Base-by-base conservation (phyloP, 495 filamentous ascomycete species). In the Aspergillus ellipticus region DNA sequence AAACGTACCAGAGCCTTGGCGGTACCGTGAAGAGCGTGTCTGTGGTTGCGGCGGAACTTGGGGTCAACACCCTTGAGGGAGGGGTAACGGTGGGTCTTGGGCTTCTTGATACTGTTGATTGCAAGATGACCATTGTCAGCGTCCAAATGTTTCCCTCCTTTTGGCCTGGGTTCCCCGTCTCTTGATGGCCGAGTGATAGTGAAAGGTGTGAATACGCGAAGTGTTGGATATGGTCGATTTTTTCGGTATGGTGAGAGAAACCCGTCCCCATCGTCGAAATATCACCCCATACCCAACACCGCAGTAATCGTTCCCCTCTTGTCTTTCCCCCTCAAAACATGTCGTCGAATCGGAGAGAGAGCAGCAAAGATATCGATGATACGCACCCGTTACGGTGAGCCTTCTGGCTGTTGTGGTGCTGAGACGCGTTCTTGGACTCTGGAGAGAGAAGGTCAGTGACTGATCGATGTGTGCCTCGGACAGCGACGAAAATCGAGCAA, bases 361-460 rank as follows among this genome's bases (percentile, higher is more conserved):
- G n/a, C 39, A 29, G n/a, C 39, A 49, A 20, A 31, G 48, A 16
- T 22, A 39, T 46, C 46, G 52, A 48, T 58, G 7, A 57, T 68
- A 75, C 85, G 68, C 87, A 97, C 94, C 92, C 94, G 83, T 97
- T 97, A 73, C 84, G 84, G 87, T 96, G 92, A 77, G 89, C 89
- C 87, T 98, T 98, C 82, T 89, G 88, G 73, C 80, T 84, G 83
- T 89, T 87, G 79, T 97, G 96, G 82, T 96, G 92, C 85, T 97
- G 92, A 62, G 92, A 96, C 76, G 90, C 92, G 85, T 97, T 97
- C 89, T 97, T 97, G 57, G 92, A 96, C 85, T 97, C 90, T 95
- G 71, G 54, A 51, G 45, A 61, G 58, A 39, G 24, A 48, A 51
- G 56, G 72, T 68, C 61, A 72, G 63, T 53, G 56, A 63, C 58